These are phyloP conservation scores for Arabis hirsuta DNA, from an alignment of 345 rosid genomes.

Conservation along the genomic window DNA sequence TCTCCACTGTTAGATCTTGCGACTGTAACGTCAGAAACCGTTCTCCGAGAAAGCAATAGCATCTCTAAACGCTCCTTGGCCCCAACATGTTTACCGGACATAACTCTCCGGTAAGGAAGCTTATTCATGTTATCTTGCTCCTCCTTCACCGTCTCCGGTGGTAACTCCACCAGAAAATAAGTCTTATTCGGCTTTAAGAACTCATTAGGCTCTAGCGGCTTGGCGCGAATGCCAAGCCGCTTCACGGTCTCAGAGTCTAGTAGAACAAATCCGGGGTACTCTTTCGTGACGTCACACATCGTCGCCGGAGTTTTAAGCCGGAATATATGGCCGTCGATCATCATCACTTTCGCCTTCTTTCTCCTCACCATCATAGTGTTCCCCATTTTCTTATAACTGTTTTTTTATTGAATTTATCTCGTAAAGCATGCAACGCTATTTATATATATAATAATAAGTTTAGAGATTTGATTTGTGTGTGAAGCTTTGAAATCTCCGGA, in stretches of 20 bases:
- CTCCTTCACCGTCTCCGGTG: constrained; percentile 12
- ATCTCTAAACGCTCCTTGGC: constrained; percentile 81
- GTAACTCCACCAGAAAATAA: constrained; percentile 73
- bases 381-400: constrained; percentile 50
- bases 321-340: constrained; percentile 69
- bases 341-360: constrained; percentile 65
- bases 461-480: constrained; percentile 19
- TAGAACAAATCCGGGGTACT: constrained; percentile 69
- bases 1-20: constrained; percentile 33
- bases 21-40: constrained; percentile 53
- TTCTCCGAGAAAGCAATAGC: constrained; percentile 23
- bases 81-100: constrained; percentile 69
- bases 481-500: constrained; percentile 8
- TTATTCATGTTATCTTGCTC: constrained; percentile 9
- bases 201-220: constrained; percentile 63
- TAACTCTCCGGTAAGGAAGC: constrained; percentile 58
- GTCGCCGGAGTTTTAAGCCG: constrained; percentile 65
- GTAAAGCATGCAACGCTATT: constrained; percentile 16
- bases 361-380: constrained; percentile 60
- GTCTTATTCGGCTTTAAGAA: constrained; percentile 54
- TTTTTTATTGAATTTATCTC: background rate
- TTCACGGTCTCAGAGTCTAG: constrained; percentile 75
- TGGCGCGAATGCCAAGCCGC: constrained; percentile 63
- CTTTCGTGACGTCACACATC: constrained; percentile 56
- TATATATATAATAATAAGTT: constrained; percentile 9